Conservation (phyloP, 2,329 filamentous ascomycete species). For the Penicillium brasilianum region DNA sequence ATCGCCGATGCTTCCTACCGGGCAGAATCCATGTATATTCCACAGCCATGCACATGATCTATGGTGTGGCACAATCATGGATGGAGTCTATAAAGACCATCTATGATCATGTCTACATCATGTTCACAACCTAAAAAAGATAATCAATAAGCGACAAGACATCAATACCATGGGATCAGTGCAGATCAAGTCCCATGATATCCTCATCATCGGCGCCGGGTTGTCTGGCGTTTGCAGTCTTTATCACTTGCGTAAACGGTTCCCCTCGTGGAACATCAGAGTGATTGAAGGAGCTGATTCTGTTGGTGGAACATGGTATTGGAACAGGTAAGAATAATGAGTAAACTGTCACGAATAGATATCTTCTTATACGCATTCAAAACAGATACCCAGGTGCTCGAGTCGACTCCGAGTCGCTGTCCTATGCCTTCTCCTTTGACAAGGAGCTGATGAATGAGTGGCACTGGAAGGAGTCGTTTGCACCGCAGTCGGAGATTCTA, state of each 20-base stretch:
- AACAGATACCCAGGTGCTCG: not conserved
- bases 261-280: not conserved
- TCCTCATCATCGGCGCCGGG: not conserved
- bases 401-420: not conserved
- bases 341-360: not conserved
- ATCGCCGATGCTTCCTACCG: not conserved
- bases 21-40: not conserved
- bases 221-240: not conserved
- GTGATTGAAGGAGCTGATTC: not conserved
- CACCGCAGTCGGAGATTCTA: not conserved
- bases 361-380: not conserved
- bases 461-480: conserved; percentile 2
- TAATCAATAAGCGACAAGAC: not conserved
- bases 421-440: not conserved
- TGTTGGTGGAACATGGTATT: not conserved
- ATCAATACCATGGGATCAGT: not conserved
- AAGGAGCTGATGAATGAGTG: not conserved
- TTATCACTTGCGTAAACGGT: not conserved
- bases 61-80: not conserved
- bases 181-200: not conserved
- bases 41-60: not conserved
- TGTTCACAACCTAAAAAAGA: not conserved
- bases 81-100: not conserved
- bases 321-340: not conserved
- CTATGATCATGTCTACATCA: not conserved